These are phyloP conservation scores for Lipomyces mesembrius DNA, from an alignment of 805 yeast species.

Conservation along the genomic window DNA sequence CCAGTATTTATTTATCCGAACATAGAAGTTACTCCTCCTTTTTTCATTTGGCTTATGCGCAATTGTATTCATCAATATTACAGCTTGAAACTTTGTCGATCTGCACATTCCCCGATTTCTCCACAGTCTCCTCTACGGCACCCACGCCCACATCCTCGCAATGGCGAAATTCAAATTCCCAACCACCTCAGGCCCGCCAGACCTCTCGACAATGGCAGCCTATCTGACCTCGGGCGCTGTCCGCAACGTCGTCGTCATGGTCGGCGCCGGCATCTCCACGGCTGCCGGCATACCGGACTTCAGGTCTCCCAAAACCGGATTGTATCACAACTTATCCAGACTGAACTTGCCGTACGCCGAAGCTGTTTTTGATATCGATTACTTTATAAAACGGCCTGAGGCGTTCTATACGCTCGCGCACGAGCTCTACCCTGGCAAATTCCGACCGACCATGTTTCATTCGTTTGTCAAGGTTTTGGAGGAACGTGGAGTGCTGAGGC, in stretches of 20 bases:
- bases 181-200: slow-evolving; percentile 9
- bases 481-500: slow-evolving; percentile 60
- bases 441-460: slow-evolving; percentile 82
- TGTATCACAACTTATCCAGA: slow-evolving; percentile 76
- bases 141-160: not conserved
- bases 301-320: slow-evolving; percentile 79
- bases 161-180: slow-evolving; percentile 13
- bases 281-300: slow-evolving; percentile 95
- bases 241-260: slow-evolving; percentile 43
- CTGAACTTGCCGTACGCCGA: slow-evolving; percentile 88
- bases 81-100: not conserved
- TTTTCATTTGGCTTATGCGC: not conserved
- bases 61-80: not conserved
- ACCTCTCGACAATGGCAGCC: slow-evolving; percentile 25
- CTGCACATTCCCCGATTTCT: not conserved
- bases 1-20: not conserved
- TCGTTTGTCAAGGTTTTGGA: slow-evolving; percentile 68
- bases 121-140: slow-evolving; percentile 7
- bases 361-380: slow-evolving; percentile 91
- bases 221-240: slow-evolving; percentile 22
- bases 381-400: slow-evolving; percentile 71
- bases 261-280: slow-evolving; percentile 95
- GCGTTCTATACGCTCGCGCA: slow-evolving; percentile 85
- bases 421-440: slow-evolving; percentile 88
- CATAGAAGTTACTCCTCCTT: not conserved